Evolutionary conservation across 345 rosid genomes (phyloP), one percentile per base, ranked within the genome.

Genomic region (Murraya paniculata): DNA sequence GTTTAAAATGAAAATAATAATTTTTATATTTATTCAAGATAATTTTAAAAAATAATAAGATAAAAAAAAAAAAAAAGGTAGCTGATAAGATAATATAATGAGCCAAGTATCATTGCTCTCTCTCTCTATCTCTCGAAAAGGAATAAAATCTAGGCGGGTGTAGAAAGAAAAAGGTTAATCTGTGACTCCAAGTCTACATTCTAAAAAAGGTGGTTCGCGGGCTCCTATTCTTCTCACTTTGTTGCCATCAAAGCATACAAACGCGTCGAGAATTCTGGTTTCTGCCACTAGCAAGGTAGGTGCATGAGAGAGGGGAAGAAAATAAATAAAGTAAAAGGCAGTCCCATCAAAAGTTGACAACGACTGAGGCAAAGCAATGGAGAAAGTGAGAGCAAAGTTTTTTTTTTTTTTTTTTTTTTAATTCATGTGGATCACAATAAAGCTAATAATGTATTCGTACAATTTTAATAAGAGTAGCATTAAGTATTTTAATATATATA

Each of bases 181-280:
- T n/a, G 31, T 24, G 59, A 74, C 45, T 0, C 31, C 69, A 30
- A 19, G 25, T 33, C 65, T 68, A 61, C 73, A 27, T 33, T 6
- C 14, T 6, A 25, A 2, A 38, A 41, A n/a, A 6, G 28, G 10
- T 1, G 4, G 22, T 5, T 25, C 25, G 30, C 30, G 45, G 14
- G 14, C 69, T 65, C 25, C 48, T 6, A 39, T 59, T 22, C 30
- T 36, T 50, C 58, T 60, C 30, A 31, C 38, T 62, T 30, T 33
- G 38, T 64, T 62, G 24, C 65, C 13, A 50, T 79, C 67, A 58
- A 38, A 8, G 45, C 7, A 39, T 25, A 22, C 71, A 75, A 50
- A 61, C 59, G 71, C 69, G 71, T 69, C 64, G 19, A 62, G 18
- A 53, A 56, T 73, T 22, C 62, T 64, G 31, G 76, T 50, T 21